Evolutionary conservation across 768 basidiomycete species (phyloP), one percentile per base, ranked within the genome.

Genomic region (Suillus spraguei): DNA sequence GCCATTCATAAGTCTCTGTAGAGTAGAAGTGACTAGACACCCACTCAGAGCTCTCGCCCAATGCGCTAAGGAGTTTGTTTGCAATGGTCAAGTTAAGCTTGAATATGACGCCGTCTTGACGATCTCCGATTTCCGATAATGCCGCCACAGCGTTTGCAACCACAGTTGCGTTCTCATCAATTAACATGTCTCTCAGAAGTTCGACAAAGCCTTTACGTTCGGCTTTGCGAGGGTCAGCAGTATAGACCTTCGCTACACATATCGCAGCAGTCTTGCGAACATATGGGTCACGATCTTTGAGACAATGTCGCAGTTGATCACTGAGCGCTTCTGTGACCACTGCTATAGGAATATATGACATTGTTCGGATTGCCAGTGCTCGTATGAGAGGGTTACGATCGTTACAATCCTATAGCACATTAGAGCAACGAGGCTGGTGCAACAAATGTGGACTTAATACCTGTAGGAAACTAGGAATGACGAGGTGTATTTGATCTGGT

Each of bases 181-280:
- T 83, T 80, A 99, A 87, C 60, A 99, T 85, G 71, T 98, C 96
- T 56, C 95, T 85, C 49, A 99, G 81, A 83, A 90, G 83, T 71
- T 92, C 90, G 36, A 99, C 93, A 71, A 98, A 99, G 6, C 93
- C 94, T 59, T 89, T 89, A 68, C 87, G 89, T 76, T 97, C 96
- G 28, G 94, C 91, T 69, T 89, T 86, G 64, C 90, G 83, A 35
- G 91, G 88, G 72, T 97, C 97, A 36, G 93, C 91, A 17, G 88
- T 83, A 71, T 97, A 99, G 22, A 99, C 81, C 76, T 99, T 99
- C 17, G 94, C 96, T 16, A 99, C 97, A 70, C 95, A 97, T 33
- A 99, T 95, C 1, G 97, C 96, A 22, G 97, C 95, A 5, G 97
- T 99, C 80, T 99, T 99, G 65, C 97, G 90, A 17, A 99, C 97